Evolutionary conservation across 495 filamentous ascomycete species (phyloP).

Genomic region (Astrocystis sublimbata): DNA sequence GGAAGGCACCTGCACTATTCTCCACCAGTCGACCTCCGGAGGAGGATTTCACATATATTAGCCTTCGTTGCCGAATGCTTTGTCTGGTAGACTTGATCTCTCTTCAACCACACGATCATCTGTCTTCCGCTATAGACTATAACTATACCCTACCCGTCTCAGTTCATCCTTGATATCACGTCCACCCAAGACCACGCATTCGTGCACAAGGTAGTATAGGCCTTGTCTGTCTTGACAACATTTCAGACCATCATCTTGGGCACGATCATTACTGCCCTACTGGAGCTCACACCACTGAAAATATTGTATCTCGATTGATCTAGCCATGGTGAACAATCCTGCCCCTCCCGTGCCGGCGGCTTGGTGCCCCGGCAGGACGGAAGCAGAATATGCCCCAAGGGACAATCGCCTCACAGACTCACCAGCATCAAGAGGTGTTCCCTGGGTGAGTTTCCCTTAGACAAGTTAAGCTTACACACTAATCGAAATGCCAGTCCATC

Average conservation of each 20-base stretch:
- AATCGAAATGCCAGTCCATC: slow-evolving; percentile 6
- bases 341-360: slow-evolving; percentile 21
- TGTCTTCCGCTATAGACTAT: no score
- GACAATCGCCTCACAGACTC: slow-evolving; percentile 23
- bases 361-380: slow-evolving; percentile 23
- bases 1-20: slow-evolving; percentile 20
- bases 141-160: no score
- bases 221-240: background rate
- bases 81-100: no score
- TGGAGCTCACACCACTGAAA: background rate
- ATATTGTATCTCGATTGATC: background rate
- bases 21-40: background rate
- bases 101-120: no score
- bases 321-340: slow-evolving; percentile 30
- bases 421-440: background rate
- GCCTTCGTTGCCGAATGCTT: background rate
- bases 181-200: background rate
- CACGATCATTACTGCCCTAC: background rate
- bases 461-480: background rate
- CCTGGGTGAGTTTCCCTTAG: slow-evolving; percentile 4
- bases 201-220: background rate
- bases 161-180: background rate
- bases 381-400: slow-evolving; percentile 22
- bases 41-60: slow-evolving; percentile 6
- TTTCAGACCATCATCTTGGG: background rate